A percentile compares a stretch with the other conserved stretches of the same genome.
phyloP scores from a whole-genome alignment of 176 grass and related monocot genomes.

The Panicum miliaceum region DNA sequence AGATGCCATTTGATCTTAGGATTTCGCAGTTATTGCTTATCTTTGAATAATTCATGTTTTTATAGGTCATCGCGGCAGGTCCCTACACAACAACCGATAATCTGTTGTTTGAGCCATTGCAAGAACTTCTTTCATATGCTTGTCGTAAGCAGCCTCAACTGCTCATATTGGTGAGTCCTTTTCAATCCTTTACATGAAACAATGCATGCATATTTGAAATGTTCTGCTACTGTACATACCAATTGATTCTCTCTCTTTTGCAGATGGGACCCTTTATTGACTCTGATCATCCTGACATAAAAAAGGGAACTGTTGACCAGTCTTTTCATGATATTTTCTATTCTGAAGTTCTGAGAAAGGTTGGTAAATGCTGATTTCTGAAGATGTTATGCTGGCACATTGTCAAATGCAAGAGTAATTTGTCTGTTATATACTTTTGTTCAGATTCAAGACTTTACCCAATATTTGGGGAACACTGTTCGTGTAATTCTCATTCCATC shows the following conservation, averaged over 20 bases:
- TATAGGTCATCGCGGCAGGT: slow-evolving; percentile 85
- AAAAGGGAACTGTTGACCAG: slow-evolving; percentile 72
- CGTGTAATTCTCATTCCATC: slow-evolving; percentile 83
- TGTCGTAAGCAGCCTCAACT: slow-evolving; percentile 80
- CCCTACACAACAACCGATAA: slow-evolving; percentile 95
- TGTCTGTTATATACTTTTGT: slow-evolving; percentile 39
- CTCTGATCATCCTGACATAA: slow-evolving; percentile 92
- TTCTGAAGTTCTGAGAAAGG: slow-evolving; percentile 85
- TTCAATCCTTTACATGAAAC: slow-evolving; percentile 23
- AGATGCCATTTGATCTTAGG: background rate
- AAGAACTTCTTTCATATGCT: slow-evolving; percentile 92
- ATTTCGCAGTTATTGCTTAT: background rate
- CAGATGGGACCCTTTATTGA: slow-evolving; percentile 99
- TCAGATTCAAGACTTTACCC: slow-evolving; percentile 80
- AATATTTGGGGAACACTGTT: slow-evolving; percentile 71
- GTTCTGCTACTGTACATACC: slow-evolving; percentile 19
- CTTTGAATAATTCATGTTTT: slow-evolving; percentile 41
- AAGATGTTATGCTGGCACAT: slow-evolving; percentile 26
- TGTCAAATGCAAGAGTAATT: slow-evolving; percentile 36
- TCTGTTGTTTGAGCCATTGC: slow-evolving; percentile 88
- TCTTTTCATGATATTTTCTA: slow-evolving; percentile 82
- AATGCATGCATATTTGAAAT: slow-evolving; percentile 11
- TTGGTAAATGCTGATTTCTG: slow-evolving; percentile 33
- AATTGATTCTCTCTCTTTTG: slow-evolving; percentile 3
- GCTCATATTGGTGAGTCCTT: slow-evolving; percentile 77